These are phyloP conservation scores for Sporobolomyces phaffii DNA, from an alignment of 768 basidiomycete genomes.

Conservation along the genomic window DNA sequence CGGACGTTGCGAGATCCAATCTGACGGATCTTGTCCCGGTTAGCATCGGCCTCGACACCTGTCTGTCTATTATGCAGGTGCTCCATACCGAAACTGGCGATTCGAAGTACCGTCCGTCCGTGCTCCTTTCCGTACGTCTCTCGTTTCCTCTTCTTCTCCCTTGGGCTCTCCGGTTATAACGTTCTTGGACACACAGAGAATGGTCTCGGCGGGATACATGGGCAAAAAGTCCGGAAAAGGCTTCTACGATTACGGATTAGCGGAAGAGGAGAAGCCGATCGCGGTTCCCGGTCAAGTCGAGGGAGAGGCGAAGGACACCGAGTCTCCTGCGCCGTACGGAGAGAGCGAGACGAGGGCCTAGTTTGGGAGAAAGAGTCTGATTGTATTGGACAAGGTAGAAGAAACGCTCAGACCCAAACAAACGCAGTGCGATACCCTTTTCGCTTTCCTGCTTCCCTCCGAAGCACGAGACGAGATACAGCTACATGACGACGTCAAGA, in stretches of 20 bases:
- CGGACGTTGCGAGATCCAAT: no score
- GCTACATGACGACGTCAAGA: no score
- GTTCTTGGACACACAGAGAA: conserved; percentile 50
- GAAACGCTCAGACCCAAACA: no score
- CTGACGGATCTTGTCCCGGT: background rate
- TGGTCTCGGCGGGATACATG: conserved; percentile 94
- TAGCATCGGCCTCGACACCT: conserved; percentile 96
- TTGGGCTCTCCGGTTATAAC: background rate
- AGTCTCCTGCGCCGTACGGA: conserved; percentile 20
- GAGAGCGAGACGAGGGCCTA: conserved; percentile 8
- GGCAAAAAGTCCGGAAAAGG: conserved; percentile 53
- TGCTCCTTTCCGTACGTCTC: conserved; percentile 60
- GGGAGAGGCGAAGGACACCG: background rate
- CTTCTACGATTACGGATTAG: conserved; percentile 25
- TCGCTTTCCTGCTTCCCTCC: no score
- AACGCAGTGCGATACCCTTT: no score
- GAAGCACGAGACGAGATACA: no score
- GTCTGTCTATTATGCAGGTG: conserved; percentile 76
- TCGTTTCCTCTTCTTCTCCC: background rate
- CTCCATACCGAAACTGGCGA: conserved; percentile 81
- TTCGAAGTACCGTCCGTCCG: conserved; percentile 86
- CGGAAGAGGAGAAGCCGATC: conserved; percentile 4
- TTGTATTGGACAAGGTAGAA: no score
- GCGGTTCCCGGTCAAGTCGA: conserved; percentile 3
- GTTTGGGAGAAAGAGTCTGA: no score